Evolutionary conservation across 1,284 basidiomycete genomes (phyloP).

Genomic region (Rhodotorula sp.): DNA sequence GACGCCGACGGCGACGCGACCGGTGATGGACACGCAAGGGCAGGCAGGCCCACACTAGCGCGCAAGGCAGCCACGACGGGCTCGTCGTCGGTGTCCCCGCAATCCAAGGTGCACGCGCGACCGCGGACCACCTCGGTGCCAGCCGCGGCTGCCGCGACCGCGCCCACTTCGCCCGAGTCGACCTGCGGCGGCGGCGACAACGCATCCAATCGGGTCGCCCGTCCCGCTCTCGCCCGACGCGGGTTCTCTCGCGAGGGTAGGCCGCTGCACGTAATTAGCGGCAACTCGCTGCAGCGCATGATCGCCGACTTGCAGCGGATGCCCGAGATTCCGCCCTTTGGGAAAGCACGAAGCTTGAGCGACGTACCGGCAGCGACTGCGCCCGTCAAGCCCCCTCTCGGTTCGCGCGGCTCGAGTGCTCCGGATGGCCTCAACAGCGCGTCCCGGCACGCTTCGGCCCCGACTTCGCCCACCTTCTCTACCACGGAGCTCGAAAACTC

Average conservation of each 20-base stretch:
- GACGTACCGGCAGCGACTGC: slow-evolving; percentile 5
- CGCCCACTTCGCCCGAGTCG: background rate
- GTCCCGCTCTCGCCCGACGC: slow-evolving; percentile 3
- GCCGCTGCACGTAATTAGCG: slow-evolving; percentile 28
- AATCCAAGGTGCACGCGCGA: background rate
- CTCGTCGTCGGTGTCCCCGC: slow-evolving; percentile 1
- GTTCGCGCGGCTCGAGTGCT: slow-evolving; percentile 21
- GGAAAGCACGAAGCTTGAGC: slow-evolving; percentile 24
- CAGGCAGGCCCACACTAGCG: background rate
- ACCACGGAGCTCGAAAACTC: background rate
- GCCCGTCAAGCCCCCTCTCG: slow-evolving; percentile 9
- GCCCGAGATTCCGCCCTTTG: slow-evolving; percentile 21
- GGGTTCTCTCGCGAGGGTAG: slow-evolving; percentile 25
- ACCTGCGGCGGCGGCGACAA: background rate
- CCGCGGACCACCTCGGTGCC: slow-evolving; percentile 22
- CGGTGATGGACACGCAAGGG: background rate
- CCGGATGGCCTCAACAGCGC: slow-evolving; percentile 15
- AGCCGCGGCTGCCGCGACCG: background rate
- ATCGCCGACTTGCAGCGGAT: slow-evolving; percentile 32
- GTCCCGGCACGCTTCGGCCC: background rate
- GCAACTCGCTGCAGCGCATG: slow-evolving; percentile 37
- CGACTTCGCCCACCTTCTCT: slow-evolving; percentile 9
- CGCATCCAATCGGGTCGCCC: background rate
- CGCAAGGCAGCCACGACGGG: slow-evolving; percentile 1
- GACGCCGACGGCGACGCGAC: background rate